These are phyloP conservation scores for Samsoniella hepiali DNA, from an alignment of 2,329 filamentous ascomycete species.

Conservation along the genomic window DNA sequence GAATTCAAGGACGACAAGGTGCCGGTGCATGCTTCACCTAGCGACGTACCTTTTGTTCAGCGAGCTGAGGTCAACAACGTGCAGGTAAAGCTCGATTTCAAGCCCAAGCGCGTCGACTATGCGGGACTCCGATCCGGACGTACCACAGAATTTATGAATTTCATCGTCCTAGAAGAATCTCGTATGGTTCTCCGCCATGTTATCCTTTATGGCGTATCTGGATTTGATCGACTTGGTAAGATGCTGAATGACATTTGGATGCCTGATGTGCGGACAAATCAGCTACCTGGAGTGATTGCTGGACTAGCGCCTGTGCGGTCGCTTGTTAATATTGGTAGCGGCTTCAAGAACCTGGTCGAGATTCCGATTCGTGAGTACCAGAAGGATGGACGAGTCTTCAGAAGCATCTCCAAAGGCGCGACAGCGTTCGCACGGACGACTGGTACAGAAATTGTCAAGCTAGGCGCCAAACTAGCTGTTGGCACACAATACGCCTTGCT, in stretches of 20 bases:
- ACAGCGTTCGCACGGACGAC: slow-evolving; percentile 89
- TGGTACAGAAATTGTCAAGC: slow-evolving; percentile 86
- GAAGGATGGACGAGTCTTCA: slow-evolving; percentile 88
- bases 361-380: slow-evolving; percentile 89
- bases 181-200: slow-evolving; percentile 82
- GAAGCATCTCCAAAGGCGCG: slow-evolving; percentile 88
- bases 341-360: slow-evolving; percentile 80
- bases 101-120: slow-evolving; percentile 97
- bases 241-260: slow-evolving; percentile 96
- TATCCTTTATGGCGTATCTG: slow-evolving; percentile 87
- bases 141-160: slow-evolving; percentile 99
- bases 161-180: slow-evolving; percentile 84
- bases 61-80: slow-evolving; percentile 83
- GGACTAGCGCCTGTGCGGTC: slow-evolving; percentile 88
- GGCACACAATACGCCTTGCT: slow-evolving; percentile 93
- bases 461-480: slow-evolving; percentile 90
- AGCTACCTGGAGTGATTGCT: slow-evolving; percentile 83
- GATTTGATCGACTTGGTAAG: slow-evolving; percentile 85
- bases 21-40: slow-evolving; percentile 54
- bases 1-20: slow-evolving; percentile 84
- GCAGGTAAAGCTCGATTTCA: slow-evolving; percentile 85
- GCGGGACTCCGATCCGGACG: slow-evolving; percentile 86
- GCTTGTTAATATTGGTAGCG: slow-evolving; percentile 85
- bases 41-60: slow-evolving; percentile 82
- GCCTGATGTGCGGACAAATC: slow-evolving; percentile 84